A percentile compares a stretch with the other conserved stretches of the same genome.
phyloP scores from a whole-genome alignment of 129 eudicot genomes.

The Arctium lappa region DNA sequence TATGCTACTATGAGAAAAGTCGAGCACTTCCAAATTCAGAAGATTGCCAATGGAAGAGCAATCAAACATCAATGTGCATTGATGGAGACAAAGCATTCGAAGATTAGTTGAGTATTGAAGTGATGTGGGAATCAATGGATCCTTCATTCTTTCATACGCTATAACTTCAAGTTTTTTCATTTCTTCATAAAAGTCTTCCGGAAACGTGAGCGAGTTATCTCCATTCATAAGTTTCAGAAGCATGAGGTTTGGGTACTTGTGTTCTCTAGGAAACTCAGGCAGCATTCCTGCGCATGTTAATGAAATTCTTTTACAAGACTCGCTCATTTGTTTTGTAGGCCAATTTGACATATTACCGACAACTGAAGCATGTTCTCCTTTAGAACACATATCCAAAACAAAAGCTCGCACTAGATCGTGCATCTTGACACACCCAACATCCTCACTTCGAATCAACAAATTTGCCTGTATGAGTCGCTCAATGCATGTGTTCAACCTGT shows the following conservation, averaged over 20 bases:
- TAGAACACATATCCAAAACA: background rate
- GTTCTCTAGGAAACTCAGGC: background rate
- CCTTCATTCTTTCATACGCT: background rate
- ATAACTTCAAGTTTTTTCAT: background rate
- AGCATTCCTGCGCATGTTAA: background rate
- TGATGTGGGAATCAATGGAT: background rate
- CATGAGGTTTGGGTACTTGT: background rate
- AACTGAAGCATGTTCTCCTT: background rate
- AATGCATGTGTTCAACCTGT: background rate
- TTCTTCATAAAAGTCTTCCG: background rate
- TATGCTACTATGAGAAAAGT: too few relatives aligned
- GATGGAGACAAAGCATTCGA: background rate
- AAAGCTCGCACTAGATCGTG: constrained; percentile 20
- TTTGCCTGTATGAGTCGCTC: background rate
- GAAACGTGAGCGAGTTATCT: background rate
- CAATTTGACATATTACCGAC: background rate
- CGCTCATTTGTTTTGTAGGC: background rate
- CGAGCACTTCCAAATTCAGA: background rate
- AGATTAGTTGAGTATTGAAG: background rate
- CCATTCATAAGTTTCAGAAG: background rate
- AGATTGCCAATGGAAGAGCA: background rate
- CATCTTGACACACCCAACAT: background rate
- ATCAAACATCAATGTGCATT: background rate
- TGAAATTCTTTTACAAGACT: background rate
- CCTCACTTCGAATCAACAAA: background rate